Base-by-base conservation (phyloP, 1,284 basidiomycete species). In the Bjerkandera adusta region DNA sequence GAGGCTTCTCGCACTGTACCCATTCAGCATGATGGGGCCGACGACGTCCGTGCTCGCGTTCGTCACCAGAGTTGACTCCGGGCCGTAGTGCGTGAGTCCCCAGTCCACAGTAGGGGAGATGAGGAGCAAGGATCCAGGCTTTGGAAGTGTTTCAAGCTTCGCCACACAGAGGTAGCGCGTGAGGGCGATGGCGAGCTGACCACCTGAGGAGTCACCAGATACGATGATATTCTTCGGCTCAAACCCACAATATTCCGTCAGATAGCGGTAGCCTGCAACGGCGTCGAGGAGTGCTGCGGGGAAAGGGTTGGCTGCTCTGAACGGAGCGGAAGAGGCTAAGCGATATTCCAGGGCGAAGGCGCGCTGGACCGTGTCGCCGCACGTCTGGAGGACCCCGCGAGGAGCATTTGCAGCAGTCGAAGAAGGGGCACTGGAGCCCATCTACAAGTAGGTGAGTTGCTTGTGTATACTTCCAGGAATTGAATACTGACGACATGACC, bases 201-300 rank as follows among this genome's bases (percentile, higher is more conserved):
- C 76, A 1, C 79, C 79, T 0, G 78, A 77, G 7, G 69, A 72
- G 57, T 79, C 76, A n/a, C 78, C 78, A 2, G 58, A 60, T n/a
- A 81, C 32, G 24, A 75, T 57, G 46, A 81, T 70, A 55, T 58
- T 56, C 36, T 51, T 26, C 2, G 68, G 64, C 4, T 59, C 55
- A 43, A 76, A 68, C 3, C 63, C 62, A 37, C 67, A 56, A 13
- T 56, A 54, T 26, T 67, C 52, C 35, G 71, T 58, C n/a, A 76
- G 65, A 52, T 71, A 66, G 39, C 59, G 51, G 55, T 72, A 71
- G 1, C 68, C 63, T 6, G 68, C 62, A 37, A 72, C 56, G 1
- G 63, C 63, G 50, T 76, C 72, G 24, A 73, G 59, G 7, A 77
- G 63, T 6, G 70, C 68, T n/a, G 73, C 60, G 3, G 75, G 74